phyloP scores from a whole-genome alignment of 2,329 filamentous ascomycete genomes.

The Aspergillus sp. region DNA sequence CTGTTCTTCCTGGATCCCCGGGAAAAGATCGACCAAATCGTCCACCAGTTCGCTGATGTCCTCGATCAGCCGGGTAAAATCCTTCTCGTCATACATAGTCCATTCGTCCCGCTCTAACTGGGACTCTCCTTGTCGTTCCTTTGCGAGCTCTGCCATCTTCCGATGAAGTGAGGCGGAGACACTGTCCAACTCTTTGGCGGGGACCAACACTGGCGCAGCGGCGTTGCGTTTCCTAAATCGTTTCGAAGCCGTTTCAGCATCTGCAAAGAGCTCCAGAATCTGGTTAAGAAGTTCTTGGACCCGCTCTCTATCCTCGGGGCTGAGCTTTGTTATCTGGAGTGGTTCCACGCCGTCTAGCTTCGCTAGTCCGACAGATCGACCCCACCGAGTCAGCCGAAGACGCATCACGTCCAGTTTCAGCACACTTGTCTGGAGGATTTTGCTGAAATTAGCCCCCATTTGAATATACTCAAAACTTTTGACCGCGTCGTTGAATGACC shows the following conservation, averaged over 20 bases:
- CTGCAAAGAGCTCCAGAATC: slow-evolving; percentile 2
- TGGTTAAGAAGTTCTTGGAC: neutral
- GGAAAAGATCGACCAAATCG: slow-evolving; percentile 7
- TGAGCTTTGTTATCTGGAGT: neutral
- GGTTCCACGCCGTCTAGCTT: slow-evolving; percentile 6
- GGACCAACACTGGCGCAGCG: neutral
- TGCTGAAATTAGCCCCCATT: slow-evolving; percentile 5
- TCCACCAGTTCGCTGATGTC: slow-evolving; percentile 7
- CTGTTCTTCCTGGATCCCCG: neutral
- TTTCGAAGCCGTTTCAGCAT: slow-evolving; percentile 5
- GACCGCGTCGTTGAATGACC: slow-evolving; percentile 1
- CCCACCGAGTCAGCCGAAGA: slow-evolving; percentile 12
- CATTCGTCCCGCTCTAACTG: neutral
- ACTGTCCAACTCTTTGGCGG: neutral
- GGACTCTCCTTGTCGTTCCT: neutral
- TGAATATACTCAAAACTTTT: slow-evolving; percentile 4
- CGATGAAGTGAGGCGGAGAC: slow-evolving; percentile 10
- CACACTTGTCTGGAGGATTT: slow-evolving; percentile 4
- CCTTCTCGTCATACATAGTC: slow-evolving; percentile 4
- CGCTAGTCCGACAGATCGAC: slow-evolving; percentile 7
- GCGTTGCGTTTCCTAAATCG: slow-evolving; percentile 1
- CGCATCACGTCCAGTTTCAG: slow-evolving; percentile 10
- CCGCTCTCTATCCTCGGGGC: neutral
- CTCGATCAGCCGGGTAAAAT: slow-evolving; percentile 11
- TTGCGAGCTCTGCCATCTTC: slow-evolving; percentile 9